A percentile compares a stretch with the other conserved stretches of the same genome.
Conservation (phyloP, 768 basidiomycete genomes). For the Amanita fuliginea region DNA sequence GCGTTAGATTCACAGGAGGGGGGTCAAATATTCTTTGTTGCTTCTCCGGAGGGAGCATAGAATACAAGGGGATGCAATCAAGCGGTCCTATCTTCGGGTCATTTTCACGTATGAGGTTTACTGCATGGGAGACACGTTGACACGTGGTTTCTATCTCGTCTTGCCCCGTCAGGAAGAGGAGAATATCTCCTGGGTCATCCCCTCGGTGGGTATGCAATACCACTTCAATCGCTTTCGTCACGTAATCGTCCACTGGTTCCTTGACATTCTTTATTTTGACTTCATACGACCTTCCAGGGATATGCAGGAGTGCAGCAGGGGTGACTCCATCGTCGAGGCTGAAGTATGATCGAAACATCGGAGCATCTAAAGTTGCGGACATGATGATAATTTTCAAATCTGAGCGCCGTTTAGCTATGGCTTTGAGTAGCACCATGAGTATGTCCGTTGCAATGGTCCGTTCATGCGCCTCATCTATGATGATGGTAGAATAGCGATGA, state of each 20-base stretch:
- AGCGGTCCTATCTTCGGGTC: constrained; percentile 67
- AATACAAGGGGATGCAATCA: constrained; percentile 77
- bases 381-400: constrained; percentile 90
- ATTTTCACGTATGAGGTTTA: constrained; percentile 55
- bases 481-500: constrained; percentile 82
- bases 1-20: constrained; percentile 43
- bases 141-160: constrained; percentile 91
- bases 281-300: constrained; percentile 76
- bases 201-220: constrained; percentile 86
- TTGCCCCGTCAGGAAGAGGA: constrained; percentile 85
- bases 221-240: constrained; percentile 82
- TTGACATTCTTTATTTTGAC: constrained; percentile 81
- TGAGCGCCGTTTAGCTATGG: constrained; percentile 53
- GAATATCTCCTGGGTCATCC: constrained; percentile 74
- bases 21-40: constrained; percentile 88
- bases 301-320: constrained; percentile 59
- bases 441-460: constrained; percentile 88
- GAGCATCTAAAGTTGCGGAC: constrained; percentile 84
- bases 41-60: constrained; percentile 77
- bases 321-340: constrained; percentile 21
- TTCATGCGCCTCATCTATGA: constrained; percentile 90
- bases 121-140: constrained; percentile 71
- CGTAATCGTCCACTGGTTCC: constrained; percentile 78
- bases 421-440: constrained; percentile 82
- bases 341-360: constrained; percentile 86